Base-by-base conservation (phyloP, 139 green algal genomes). In the Closterium sp. region DNA sequence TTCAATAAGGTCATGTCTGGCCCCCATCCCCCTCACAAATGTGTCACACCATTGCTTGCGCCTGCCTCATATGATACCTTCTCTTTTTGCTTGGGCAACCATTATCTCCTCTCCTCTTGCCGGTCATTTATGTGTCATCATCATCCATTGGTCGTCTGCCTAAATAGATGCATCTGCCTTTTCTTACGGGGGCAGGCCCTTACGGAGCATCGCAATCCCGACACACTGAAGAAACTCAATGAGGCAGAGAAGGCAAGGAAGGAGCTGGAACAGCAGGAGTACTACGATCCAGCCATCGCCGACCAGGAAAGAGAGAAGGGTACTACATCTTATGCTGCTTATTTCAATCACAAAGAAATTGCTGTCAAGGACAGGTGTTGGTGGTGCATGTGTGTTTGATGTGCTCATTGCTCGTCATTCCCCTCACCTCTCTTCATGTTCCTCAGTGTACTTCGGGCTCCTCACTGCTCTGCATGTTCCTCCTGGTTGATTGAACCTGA, bases 221-320 rank as follows among this genome's bases (percentile, higher is more conserved):
- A 99, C 95, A 99, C 98, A 13, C 95, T 99, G n/a, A 98, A 98
- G 95, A 95, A 95, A 87, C 96, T 99, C 86, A 95, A 99, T 42
- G 97, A 98, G 86, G 95, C 97, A 19, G 98, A 99, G 96, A 97
- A 97, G 94, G 89, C 91, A 92, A 95, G 98, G 62, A 98, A 98
- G 95, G 96, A 98, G 84, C 13, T 91, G 91, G 93, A 96, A 86
- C 96, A 97, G 94, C 24, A 93, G 31, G 97, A 96, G 24, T 99
- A 99, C 93, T 95, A 99, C n/a, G 89, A 99, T 96, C 92, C 98
- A 92, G 97, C 96, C 17, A 70, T 96, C 50, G 94, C 87, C 34
- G 96, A 96, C 13, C 94, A 98, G 93, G 98, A 99, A 94, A 97
- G 97, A 86, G 92, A 94, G 32, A 94, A 94, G 42, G 92, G 92